Evolutionary conservation across 345 rosid species (phyloP).

Genomic region (Leavenworthia alabamica): DNA sequence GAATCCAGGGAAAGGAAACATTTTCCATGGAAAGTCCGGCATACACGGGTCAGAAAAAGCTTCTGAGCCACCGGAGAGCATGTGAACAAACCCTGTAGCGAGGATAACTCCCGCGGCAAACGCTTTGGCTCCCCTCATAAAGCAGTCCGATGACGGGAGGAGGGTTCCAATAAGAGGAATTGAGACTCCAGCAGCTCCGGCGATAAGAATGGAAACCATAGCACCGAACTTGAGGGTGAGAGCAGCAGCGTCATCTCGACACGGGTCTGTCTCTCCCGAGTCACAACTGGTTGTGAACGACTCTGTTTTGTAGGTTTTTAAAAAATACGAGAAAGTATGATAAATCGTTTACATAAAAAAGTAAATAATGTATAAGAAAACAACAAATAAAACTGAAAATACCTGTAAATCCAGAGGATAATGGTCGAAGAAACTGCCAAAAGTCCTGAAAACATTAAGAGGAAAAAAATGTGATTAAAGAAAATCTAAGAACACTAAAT

Average conservation of each 20-base stretch:
- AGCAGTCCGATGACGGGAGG: constrained; percentile 56
- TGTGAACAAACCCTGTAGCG: constrained; percentile 94
- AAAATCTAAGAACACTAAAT: background rate
- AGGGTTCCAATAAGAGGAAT: constrained; percentile 67
- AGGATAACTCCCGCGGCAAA: constrained; percentile 92
- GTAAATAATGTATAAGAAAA: background rate
- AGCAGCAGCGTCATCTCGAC: constrained; percentile 61
- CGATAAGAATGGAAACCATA: constrained; percentile 60
- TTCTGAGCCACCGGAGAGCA: constrained; percentile 58
- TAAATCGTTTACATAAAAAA: background rate
- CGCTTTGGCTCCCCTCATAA: constrained; percentile 76
- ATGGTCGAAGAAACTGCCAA: constrained; percentile 25
- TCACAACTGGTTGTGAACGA: constrained; percentile 38
- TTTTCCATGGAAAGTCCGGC: constrained; percentile 66
- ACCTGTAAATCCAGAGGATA: constrained; percentile 17
- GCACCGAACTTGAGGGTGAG: constrained; percentile 56
- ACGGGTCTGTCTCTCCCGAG: constrained; percentile 40
- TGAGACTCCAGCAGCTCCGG: constrained; percentile 59
- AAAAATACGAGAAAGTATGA: too few relatives aligned
- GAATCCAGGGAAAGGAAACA: constrained; percentile 80
- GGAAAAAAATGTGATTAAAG: background rate
- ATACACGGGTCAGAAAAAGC: constrained; percentile 64
- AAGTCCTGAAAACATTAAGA: constrained; percentile 23
- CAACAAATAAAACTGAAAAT: background rate
- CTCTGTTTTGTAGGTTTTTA: constrained; percentile 14